Base-by-base conservation (phyloP, 495 filamentous ascomycete genomes). In the Chaetomidium leptoderma region DNA sequence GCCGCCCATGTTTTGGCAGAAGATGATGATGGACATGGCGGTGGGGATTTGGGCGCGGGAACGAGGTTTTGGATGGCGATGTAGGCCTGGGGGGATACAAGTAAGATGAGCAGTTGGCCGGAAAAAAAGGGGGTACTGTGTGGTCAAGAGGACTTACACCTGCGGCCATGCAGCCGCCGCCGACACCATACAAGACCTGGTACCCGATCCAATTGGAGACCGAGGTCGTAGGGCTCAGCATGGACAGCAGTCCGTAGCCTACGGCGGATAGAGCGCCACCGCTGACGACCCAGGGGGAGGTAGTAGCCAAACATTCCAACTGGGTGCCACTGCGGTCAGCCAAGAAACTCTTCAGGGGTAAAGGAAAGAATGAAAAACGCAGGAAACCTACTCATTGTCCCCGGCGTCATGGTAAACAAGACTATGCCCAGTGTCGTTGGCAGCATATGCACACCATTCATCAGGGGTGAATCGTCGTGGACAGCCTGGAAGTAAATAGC, bases 401-500 rank as follows among this genome's bases (percentile, higher is more conserved):
- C 70, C 11, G 79, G 76, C 3, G 81, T 64, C 77, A 24, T 73
- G 75, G 61, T 29, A 8, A 46, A 46, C 9, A 46, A 27, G 10
- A 46, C 43, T 9, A 27, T 11, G 1, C 23, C 24, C 11, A 46
- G 9, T 1, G 24, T 29, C 8, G 24, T 17, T 4, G 43, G 35
- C 51, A 42, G 39, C 17, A 42, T 42, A 23, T 42, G 19, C 17
- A 82, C 77, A 26, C 79, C 79, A 11, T 76, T 79, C 49, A 75
- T 70, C 10, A 74, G 63, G 6, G 81, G 76, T 2, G 69, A 69
- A 9, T 70, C 68, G 3, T 70, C 75, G 40, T 79, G 76, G 45
- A 84, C 79, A 11, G 79, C 80, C 64, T 89, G 86, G 68, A 88
- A 86, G 76, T 81, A 88, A 45, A 87, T 78, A 3, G 82, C 79